Base-by-base conservation (phyloP, 306 rosid species). In the Bauhinia variegata region DNA sequence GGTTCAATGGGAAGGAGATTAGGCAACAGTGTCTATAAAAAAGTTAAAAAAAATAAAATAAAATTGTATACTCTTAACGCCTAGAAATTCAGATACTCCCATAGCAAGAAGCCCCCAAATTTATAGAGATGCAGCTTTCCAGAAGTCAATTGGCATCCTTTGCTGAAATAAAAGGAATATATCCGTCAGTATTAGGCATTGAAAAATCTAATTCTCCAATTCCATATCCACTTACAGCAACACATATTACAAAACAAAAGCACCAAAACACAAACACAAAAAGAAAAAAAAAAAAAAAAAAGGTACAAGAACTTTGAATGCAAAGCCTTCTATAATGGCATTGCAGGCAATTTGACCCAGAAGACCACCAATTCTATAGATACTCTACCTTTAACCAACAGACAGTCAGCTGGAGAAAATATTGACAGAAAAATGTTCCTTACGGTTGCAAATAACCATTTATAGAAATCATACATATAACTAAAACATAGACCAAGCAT, bases 91-190 rank as follows among this genome's bases (percentile, higher is more conserved):
- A 44, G 23, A 46, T 3, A 28, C 8, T 6, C 15, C 43, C 14
- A n/a, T 47, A 56, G 47, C 28, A 16, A 17, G 16, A 69, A 47
- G 44, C 56, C 63, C 46, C 54, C 64, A 61, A 57, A 73, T 82
- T 80, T 73, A 92, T 8, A 56, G 79, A 34, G 92, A 77, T 58
- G 89, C 84, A 63, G 88, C 73, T 74, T 81, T 84, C 96, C 93
- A 87, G 83, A 89, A 89, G 50, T 86, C 93, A 70, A 75, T 18
- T n/a, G 89, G 85, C 76, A 78, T 89, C 86, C 89, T 84, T 81
- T 92, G 98, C 98, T 89, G 98, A 76, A 70, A 71, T 67, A 18
- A 67, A 54, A 75, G 36, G 8, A 32, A 38, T 12, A 77, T 13
- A 6, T 60, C n/a, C 31, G 42, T 12, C 42, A 52, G 48, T 31